A percentile compares a stretch with the other conserved stretches of the same genome.
Evolutionary conservation across 352 stramenopile genomes (phyloP).

Genomic region (Phytophthora ohioensis): DNA sequence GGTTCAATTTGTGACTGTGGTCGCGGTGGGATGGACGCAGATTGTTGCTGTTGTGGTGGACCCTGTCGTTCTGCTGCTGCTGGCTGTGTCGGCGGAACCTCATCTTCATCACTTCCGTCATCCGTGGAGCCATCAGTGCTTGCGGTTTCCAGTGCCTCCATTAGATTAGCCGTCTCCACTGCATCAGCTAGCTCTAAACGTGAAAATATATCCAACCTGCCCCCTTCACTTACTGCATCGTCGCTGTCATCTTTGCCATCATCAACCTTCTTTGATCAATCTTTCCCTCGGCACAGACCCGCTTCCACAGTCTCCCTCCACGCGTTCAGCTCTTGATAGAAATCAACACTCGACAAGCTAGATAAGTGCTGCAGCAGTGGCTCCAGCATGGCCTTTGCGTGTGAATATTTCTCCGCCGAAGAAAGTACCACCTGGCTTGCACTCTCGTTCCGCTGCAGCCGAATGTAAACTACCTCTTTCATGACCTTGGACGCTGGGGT

Average conservation of each 20-base stretch:
- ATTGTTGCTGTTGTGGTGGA: not conserved
- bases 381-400: constrained; percentile 21
- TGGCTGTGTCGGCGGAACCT: not conserved
- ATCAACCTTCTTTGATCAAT: not conserved
- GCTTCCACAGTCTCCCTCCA: constrained; percentile 18
- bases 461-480: constrained; percentile 17
- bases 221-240: not conserved
- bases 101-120: constrained; percentile 1
- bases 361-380: constrained; percentile 24
- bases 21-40: too few relatives aligned
- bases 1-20: not conserved
- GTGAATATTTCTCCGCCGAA: constrained; percentile 14
- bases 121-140: not conserved
- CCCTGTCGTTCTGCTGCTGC: not conserved
- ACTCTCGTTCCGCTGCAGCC: constrained; percentile 12
- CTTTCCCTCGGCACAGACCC: not conserved
- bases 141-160: not conserved
- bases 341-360: constrained; percentile 10
- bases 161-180: not conserved
- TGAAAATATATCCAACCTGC: not conserved
- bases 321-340: constrained; percentile 14
- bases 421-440: constrained; percentile 14
- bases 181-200: constrained; percentile 1
- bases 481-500: not conserved
- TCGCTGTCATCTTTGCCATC: not conserved